Evolutionary conservation across 805 yeast genomes (phyloP), one percentile per base, ranked within the genome.

Genomic region (Saccharomycopsis microspora): DNA sequence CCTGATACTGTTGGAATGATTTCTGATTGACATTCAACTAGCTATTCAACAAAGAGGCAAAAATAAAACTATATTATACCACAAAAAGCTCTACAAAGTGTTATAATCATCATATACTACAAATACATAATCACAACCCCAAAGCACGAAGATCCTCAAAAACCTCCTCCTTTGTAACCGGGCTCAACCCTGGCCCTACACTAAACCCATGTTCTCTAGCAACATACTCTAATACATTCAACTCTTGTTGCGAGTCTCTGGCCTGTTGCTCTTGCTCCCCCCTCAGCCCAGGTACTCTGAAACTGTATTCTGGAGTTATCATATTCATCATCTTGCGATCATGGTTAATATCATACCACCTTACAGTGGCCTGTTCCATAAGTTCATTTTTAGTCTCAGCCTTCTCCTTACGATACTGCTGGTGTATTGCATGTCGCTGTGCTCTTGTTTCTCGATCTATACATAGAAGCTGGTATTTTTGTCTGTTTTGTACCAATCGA

Each of bases 291-390:
- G 75, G 68, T 42, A 72, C 59, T 54, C 63, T 58, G 64, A 67
- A 64, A 47, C 67, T 57, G 59, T 64, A 64, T 52, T 72, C 68
- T 41, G 82, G 71, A 44, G 69, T 66, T 44, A 78, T 57, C 53
- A 75, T 74, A 61, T 87, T 96, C 76, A 86, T 73, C 41, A 78
- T 79, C 54, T 94, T 73, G 57, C 97, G 73, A 61, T 93, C 97
- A 57, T 82, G 78, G 64, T 88, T 89, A 58, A 89, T 84, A 55
- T 84, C 82, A 67, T 90, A 90, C 97, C 97, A 93, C 53, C 78
- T 73, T 39, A 82, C 75, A 4, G 97, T 89, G 3, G 95, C 84
- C 5, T 76, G 72, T 50, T 76, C 70, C 43, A 90, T 72, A 68
- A 86, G 71, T 30, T 72, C 68, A 46, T 73, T 72, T 52, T 87